phyloP scores from a whole-genome alignment of 1,284 basidiomycete species.

The Tilletia setariae region DNA sequence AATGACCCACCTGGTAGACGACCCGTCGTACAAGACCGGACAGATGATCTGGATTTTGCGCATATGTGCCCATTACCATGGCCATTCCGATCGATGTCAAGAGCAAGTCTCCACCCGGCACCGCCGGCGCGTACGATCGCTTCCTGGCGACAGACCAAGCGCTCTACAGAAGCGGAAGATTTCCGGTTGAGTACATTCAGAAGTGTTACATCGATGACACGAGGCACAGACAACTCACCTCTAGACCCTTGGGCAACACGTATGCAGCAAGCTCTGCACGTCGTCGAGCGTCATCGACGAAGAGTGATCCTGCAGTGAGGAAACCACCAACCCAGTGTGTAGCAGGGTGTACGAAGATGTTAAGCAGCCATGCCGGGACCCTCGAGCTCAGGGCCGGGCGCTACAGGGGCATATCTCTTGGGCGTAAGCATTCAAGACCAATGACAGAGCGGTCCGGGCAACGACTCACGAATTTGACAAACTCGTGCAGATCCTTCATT shows the following conservation, averaged over 20 bases:
- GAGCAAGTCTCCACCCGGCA: constrained; percentile 66
- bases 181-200: constrained; percentile 56
- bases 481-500: constrained; percentile 64
- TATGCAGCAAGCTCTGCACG: constrained; percentile 88
- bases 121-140: constrained; percentile 70
- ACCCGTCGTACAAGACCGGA: constrained; percentile 81
- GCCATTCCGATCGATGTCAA: constrained; percentile 72
- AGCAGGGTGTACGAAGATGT: constrained; percentile 65
- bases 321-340: constrained; percentile 75
- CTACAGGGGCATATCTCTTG: neutral
- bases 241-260: constrained; percentile 76
- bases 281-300: constrained; percentile 79
- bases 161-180: constrained; percentile 18
- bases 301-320: constrained; percentile 71
- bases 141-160: constrained; percentile 77
- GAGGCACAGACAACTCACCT: constrained; percentile 19
- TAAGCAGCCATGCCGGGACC: constrained; percentile 59
- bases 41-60: constrained; percentile 84
- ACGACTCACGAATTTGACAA: constrained; percentile 46
- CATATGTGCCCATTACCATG: constrained; percentile 79
- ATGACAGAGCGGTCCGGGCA: too few species aligned
- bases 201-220: neutral
- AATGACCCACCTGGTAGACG: constrained; percentile 66
- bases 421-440: too few species aligned
- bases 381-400: constrained; percentile 19